Evolutionary conservation across 2,329 filamentous ascomycete genomes (phyloP), one percentile per base, ranked within the genome.

Genomic region (Beauveria sp.): DNA sequence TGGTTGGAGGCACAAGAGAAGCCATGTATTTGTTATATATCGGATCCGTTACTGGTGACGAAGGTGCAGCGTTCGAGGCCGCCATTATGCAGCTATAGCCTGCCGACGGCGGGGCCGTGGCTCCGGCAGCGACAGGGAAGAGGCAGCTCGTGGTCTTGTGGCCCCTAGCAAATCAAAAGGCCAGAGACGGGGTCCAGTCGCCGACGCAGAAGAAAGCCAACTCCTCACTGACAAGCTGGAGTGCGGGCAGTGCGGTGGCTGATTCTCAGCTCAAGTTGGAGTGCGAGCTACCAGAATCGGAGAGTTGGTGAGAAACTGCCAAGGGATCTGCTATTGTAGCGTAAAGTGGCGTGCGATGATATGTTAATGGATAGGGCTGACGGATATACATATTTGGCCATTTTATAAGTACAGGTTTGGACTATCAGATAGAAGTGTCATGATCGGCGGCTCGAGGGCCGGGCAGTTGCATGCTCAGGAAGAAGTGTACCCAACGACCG

Each of bases 1-100:
- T 65, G 1, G 79, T 78, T 2, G 81, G 81, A 49, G 77, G 74
- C 22, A 78, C 72, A 12, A 83, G 71, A 10, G 79, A 79, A 61
- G 81, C 79, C 71, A 84, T 74, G 67, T 84, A 84, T 63, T 75
- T 71, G 65, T 77, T 74, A 54, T 61, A 30, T 30, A 24, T 30
- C 4, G 51, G 16, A 24, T 34, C 42, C 4, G 43, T 14, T 10
- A 51, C 5, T 26, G 20, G 20, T n/a, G 58, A 30, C 5, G 52
- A 69, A 71, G 43, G 67, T 69, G 22, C 30, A 40, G 38, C 10
- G n/a, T 58, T 14, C 3, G 47, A 52, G 53, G 54, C 47, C 47
- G 43, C 58, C 58, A 61, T 61, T n/a, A 8, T 50, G 42, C 34
- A 34, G n/a, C 43, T 55, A 58, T 62, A 58, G 34, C 34, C 22